These are phyloP conservation scores for Blastomyces emzantsi DNA, from an alignment of 2,329 filamentous ascomycete species.

Conservation along the genomic window DNA sequence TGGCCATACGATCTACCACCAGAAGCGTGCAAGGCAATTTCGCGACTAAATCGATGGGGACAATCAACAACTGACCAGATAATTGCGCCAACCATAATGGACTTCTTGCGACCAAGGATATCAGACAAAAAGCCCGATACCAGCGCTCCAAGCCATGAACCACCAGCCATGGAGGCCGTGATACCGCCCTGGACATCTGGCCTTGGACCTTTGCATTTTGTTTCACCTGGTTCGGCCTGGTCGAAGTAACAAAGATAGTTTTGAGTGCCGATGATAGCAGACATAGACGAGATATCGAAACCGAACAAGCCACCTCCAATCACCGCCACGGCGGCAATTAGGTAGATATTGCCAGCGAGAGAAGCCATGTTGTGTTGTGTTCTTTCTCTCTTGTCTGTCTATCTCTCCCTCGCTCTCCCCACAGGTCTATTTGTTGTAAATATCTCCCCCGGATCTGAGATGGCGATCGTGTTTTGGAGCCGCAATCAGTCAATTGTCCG, in stretches of 20 bases:
- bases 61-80: conserved; percentile 36
- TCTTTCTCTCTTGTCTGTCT: too few species aligned
- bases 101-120: conserved; percentile 43
- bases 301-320: conserved; percentile 64
- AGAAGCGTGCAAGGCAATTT: conserved; percentile 10
- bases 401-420: too few species aligned
- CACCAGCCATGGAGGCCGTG: conserved; percentile 64
- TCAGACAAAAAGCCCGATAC: conserved; percentile 49
- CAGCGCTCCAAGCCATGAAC: conserved; percentile 57
- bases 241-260: conserved; percentile 66
- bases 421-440: background rate
- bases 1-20: background rate
- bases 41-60: background rate
- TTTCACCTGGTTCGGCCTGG: conserved; percentile 36
- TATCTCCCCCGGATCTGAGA: background rate
- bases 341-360: conserved; percentile 46
- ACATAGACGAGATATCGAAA: conserved; percentile 72
- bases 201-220: conserved; percentile 40
- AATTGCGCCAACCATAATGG: conserved; percentile 45
- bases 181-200: conserved; percentile 54
- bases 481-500: background rate
- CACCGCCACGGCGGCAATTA: conserved; percentile 50
- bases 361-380: conserved; percentile 1
- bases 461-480: background rate
- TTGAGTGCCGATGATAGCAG: conserved; percentile 55